Base-by-base conservation (phyloP, 2,329 filamentous ascomycete genomes). In the Xylaria multiplex region DNA sequence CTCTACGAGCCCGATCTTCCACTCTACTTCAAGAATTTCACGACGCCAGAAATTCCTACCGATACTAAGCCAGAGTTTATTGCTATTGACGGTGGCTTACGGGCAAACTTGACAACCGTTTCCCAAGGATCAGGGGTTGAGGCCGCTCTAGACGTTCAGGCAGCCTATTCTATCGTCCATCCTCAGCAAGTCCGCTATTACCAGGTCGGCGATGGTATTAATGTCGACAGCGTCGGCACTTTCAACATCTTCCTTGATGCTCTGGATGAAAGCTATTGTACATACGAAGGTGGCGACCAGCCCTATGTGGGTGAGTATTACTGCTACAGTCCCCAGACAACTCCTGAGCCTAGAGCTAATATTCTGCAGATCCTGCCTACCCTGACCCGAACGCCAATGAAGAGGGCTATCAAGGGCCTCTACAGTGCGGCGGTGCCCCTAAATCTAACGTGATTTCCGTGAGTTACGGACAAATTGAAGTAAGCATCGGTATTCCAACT, bases 401-500 rank as follows among this genome's bases (percentile, higher is more conserved):
- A 6, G 67, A 75, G 64, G 69, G 69, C 14, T 82, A 81, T 65
- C 64, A 68, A 55, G 69, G 69, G 1, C 59, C 67, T 1, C 57
- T 74, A 3, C 65, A 71, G 9, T 74, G 72, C 37, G 72, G 72
- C 11, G 69, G 68, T 46, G 69, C 76, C 13, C 64, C 64, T 4
- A 72, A 82, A 6, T 82, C 85, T 3, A 85, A 86, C 63, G 85
- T 87, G 62, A 83, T 87, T 64, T 83, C 80, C 24, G 84, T 84
- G 32, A 85, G 82, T 11, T 88, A 88, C 73, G 81, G 79, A 13
- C 83, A 83, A 69, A 83, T 84, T 68, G 85, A 88, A 76, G 81
- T 71, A 68, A 58, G 69, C 13, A 50, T 42, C 35, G 19, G 2
- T 5, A 16, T n/a, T 27, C 3, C n/a, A 35, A 4, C n/a, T 2